These are phyloP conservation scores for Oryza meyeriana DNA, from an alignment of 176 grass and related monocot species.

Conservation along the genomic window DNA sequence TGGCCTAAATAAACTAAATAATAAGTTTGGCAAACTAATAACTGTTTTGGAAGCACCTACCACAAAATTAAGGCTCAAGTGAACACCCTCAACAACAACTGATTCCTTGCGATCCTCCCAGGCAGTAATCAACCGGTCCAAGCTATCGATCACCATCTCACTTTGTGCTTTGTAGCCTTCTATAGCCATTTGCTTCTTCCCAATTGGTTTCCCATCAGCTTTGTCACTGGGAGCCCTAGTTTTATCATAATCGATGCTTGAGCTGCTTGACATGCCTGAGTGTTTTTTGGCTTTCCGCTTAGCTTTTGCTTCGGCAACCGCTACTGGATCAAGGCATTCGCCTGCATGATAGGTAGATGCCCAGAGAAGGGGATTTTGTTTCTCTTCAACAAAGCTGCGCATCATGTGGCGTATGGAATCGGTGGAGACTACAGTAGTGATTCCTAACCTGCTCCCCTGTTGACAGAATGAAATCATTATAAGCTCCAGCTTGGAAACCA, in stretches of 20 bases:
- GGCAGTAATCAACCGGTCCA: slow-evolving; percentile 76
- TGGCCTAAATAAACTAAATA: neutral
- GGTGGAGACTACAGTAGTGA: slow-evolving; percentile 88
- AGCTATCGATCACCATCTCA: slow-evolving; percentile 96
- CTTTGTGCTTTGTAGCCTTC: slow-evolving; percentile 95
- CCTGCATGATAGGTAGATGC: slow-evolving; percentile 96
- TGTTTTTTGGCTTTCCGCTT: slow-evolving; percentile 69
- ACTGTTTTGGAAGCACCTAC: slow-evolving; percentile 38
- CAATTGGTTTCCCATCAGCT: slow-evolving; percentile 45
- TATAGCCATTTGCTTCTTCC: slow-evolving; percentile 90
- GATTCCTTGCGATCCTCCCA: slow-evolving; percentile 95
- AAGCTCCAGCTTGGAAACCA: neutral
- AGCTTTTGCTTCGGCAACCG: slow-evolving; percentile 79
- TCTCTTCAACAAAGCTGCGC: slow-evolving; percentile 87
- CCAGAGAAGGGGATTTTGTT: slow-evolving; percentile 93
- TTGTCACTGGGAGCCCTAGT: slow-evolving; percentile 33
- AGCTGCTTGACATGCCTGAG: slow-evolving; percentile 30
- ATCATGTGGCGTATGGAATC: slow-evolving; percentile 98
- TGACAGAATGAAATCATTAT: slow-evolving; percentile 19
- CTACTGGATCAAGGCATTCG: slow-evolving; percentile 79
- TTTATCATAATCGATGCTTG: slow-evolving; percentile 32
- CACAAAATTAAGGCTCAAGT: slow-evolving; percentile 98
- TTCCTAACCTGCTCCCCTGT: slow-evolving; percentile 87
- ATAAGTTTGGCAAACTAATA: neutral
- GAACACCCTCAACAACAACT: slow-evolving; percentile 87